These are phyloP conservation scores for Globisporangium acanthophoron DNA, from an alignment of 352 stramenopile species.

Conservation along the genomic window DNA sequence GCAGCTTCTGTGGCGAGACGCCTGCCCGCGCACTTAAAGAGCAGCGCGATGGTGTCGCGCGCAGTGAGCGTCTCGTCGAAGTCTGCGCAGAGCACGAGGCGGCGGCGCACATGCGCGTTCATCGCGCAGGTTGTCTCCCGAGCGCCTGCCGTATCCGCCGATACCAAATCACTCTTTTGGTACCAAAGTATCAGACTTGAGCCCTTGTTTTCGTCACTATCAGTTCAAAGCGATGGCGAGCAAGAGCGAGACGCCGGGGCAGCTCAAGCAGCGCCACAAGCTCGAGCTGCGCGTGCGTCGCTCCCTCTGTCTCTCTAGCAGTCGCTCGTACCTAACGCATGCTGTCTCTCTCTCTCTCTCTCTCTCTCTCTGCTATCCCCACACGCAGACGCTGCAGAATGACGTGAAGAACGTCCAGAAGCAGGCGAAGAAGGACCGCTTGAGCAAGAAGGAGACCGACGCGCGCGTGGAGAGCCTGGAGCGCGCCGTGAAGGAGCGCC, in stretches of 20 bases:
- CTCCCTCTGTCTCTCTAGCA: background rate
- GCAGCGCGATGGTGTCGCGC: conserved; percentile 48
- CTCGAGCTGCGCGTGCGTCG: conserved; percentile 68
- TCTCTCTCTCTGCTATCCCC: background rate
- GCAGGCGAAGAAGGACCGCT: conserved; percentile 81
- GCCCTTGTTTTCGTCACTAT: background rate
- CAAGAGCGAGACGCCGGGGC: conserved; percentile 66
- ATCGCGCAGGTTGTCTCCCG: background rate
- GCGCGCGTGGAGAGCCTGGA: conserved; percentile 53
- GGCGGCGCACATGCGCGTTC: background rate
- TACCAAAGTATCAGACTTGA: background rate
- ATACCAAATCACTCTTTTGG: background rate
- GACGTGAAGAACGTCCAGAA: conserved; percentile 79
- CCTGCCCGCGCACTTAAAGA: conserved; percentile 31
- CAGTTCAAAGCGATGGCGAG: conserved; percentile 22
- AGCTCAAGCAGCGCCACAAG: conserved; percentile 86
- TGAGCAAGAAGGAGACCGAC: conserved; percentile 74
- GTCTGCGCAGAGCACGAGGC: conserved; percentile 51
- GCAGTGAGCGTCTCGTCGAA: conserved; percentile 73
- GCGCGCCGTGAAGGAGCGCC: conserved; percentile 40
- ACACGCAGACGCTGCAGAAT: conserved; percentile 58
- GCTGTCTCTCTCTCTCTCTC: background rate
- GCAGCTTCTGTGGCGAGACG: background rate
- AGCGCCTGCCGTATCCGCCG: too few relatives aligned
- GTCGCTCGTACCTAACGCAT: too few relatives aligned